These are phyloP conservation scores for Phytophthora kernoviae DNA, from an alignment of 352 stramenopile species.

Conservation along the genomic window DNA sequence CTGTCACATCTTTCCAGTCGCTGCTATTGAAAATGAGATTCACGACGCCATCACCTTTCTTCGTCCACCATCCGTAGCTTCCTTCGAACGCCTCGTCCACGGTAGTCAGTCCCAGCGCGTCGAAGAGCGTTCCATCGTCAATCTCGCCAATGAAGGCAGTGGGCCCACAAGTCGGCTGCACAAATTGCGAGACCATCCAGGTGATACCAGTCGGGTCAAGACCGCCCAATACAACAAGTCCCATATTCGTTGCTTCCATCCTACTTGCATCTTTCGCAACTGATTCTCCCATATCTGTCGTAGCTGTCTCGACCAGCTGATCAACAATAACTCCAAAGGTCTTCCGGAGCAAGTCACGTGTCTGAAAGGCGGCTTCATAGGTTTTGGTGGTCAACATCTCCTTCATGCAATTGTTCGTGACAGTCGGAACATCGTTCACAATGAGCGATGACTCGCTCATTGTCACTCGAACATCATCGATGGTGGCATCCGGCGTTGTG, in stretches of 20 bases:
- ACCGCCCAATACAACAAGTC: slow-evolving; percentile 15
- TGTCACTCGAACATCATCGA: slow-evolving; percentile 11
- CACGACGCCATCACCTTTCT: slow-evolving; percentile 19
- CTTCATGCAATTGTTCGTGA: slow-evolving; percentile 17
- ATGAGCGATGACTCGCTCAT: slow-evolving; percentile 6
- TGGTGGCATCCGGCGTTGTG: slow-evolving; percentile 12
- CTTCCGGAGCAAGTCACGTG: slow-evolving; percentile 46
- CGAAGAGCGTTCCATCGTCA: slow-evolving; percentile 35
- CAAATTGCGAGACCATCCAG: slow-evolving; percentile 26
- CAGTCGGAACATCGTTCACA: slow-evolving; percentile 4
- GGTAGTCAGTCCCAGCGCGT: slow-evolving; percentile 37
- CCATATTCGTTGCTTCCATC: slow-evolving; percentile 27
- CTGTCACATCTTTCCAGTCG: slow-evolving; percentile 35
- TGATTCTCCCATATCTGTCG: slow-evolving; percentile 15
- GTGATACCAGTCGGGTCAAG: slow-evolving; percentile 36
- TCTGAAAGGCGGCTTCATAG: slow-evolving; percentile 19
- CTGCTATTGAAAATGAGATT: slow-evolving; percentile 10
- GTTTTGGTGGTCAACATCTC: slow-evolving; percentile 16
- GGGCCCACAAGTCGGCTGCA: slow-evolving; percentile 33
- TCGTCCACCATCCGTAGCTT: slow-evolving; percentile 24
- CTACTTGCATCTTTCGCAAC: slow-evolving; percentile 8
- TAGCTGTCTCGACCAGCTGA: slow-evolving; percentile 18
- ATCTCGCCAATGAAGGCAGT: slow-evolving; percentile 47
- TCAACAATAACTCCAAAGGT: slow-evolving; percentile 21
- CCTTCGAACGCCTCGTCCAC: slow-evolving; percentile 24